Evolutionary conservation across 345 rosid genomes (phyloP), one percentile per base, ranked within the genome.

Genomic region (Eucalyptus dawsonii): DNA sequence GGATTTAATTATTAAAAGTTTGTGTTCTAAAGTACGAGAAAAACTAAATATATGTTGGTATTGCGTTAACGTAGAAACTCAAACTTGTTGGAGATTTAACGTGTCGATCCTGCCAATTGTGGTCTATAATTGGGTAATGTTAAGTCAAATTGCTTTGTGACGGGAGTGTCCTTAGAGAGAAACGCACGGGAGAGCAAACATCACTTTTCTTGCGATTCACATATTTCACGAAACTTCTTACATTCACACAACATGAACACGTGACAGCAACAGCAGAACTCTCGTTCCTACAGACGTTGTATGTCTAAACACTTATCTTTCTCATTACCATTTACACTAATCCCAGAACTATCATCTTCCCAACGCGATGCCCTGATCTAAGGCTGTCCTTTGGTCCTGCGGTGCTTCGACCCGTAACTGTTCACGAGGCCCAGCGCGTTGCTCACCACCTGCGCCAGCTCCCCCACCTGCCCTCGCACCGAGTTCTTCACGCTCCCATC

Each of bases 361-460:
- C 69, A 13, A 7, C 16, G 14, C 1, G 14, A 62, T 27, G n/a
- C 69, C 34, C 31, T 13, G 34, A 11, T 27, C 69, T 62, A 62
- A 29, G 69, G 69, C 31, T 62, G 69, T 27, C 69, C 69, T 62
- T 62, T 62, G 69, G 69, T 1, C 16, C 34, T 29, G 69, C 69
- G 69, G 69, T 62, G 69, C 69, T 29, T 62, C 69, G 89, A 60
- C 65, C 91, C 93, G 95, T 56, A 56, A 24, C 29, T 56, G 62
- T 56, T 11, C 29, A 56, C 62, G 29, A 56, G 62, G 62, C 5
- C 94, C 87, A 94, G 91, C 29, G 94, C 91, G 50, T 92, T 92
- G 89, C 94, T 94, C 9, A 92, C 91, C 87, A 92, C 87, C 51
- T 91, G 92, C 17, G 92, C 88, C 86, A 92, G 89, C 22, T 86